phyloP scores from a whole-genome alignment of 176 grass and related monocot species.

The Ensete ventricosum region DNA sequence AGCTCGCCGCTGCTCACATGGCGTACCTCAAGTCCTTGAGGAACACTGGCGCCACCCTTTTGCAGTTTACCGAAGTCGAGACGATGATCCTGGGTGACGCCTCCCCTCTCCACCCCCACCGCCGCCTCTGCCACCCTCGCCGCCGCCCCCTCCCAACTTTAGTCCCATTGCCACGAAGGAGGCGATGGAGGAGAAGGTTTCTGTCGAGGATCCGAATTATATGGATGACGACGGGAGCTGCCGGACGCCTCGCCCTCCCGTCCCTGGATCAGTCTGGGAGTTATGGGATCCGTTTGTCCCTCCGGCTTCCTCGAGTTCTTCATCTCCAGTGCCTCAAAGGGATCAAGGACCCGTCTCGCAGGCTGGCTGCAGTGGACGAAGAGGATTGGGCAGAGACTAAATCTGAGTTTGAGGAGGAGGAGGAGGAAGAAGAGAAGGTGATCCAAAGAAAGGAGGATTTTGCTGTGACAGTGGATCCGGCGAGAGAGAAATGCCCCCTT shows the following conservation, averaged over 20 bases:
- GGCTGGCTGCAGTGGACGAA: conserved; percentile 28
- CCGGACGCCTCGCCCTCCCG: conserved; percentile 53
- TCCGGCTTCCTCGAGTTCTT: conserved; percentile 30
- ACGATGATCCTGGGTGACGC: conserved; percentile 27
- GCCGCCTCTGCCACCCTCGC: conserved; percentile 41
- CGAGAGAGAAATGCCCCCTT: conserved; percentile 16
- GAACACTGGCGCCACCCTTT: conserved; percentile 78
- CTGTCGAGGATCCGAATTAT: conserved; percentile 43
- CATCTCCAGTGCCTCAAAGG: conserved; percentile 32
- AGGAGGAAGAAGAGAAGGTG: conserved; percentile 16
- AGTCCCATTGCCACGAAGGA: conserved; percentile 47
- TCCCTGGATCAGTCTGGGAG: conserved; percentile 51
- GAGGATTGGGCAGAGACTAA: conserved; percentile 62
- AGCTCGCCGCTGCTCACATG: conserved; percentile 57
- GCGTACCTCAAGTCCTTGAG: conserved; percentile 71
- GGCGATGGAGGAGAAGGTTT: conserved; percentile 24
- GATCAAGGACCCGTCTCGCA: conserved; percentile 32
- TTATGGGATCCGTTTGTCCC: conserved; percentile 43
- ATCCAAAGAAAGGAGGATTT: conserved; percentile 9
- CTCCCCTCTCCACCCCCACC: conserved; percentile 21
- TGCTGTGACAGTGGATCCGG: conserved; percentile 19
- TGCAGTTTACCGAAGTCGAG: conserved; percentile 73
- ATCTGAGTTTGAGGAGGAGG: conserved; percentile 53
- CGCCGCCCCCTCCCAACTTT: conserved; percentile 45
- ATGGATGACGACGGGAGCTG: conserved; percentile 63